Conservation (phyloP, 306 rosid species). For the Quercus aquifolioides region DNA sequence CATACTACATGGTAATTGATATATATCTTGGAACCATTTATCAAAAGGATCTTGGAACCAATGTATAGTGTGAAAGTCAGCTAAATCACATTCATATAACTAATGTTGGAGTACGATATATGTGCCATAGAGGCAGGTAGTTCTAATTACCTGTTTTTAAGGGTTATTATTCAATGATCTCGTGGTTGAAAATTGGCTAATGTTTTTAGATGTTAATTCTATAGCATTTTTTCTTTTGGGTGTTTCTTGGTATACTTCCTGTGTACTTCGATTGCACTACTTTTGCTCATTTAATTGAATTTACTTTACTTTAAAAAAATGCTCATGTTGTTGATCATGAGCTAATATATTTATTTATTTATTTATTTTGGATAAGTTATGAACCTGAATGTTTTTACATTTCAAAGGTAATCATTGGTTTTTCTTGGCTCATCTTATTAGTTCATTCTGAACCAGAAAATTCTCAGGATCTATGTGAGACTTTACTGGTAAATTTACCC, state of each 20-base stretch:
- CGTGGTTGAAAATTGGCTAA: background rate
- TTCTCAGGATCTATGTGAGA: background rate
- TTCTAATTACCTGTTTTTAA: background rate
- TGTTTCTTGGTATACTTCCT: too few species aligned
- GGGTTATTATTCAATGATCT: background rate
- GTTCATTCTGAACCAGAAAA: background rate
- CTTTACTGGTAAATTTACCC: background rate
- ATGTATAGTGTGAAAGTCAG: slow-evolving; percentile 6
- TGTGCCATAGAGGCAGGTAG: background rate
- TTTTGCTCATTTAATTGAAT: too few species aligned
- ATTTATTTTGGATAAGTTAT: too few species aligned
- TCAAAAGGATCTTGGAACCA: background rate
- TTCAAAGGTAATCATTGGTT: background rate
- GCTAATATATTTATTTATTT: too few species aligned
- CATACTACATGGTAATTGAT: slow-evolving; percentile 61
- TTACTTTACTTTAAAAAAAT: too few species aligned
- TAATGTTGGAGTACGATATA: background rate
- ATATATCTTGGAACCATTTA: background rate
- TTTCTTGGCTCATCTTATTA: background rate
- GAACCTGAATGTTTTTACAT: background rate
- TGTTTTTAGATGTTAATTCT: too few species aligned
- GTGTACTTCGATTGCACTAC: too few species aligned
- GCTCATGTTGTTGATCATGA: background rate
- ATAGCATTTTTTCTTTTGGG: too few species aligned
- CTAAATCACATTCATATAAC: background rate